These are phyloP conservation scores for Onygenales sp. DNA, from an alignment of 2,329 filamentous ascomycete genomes.

Conservation along the genomic window DNA sequence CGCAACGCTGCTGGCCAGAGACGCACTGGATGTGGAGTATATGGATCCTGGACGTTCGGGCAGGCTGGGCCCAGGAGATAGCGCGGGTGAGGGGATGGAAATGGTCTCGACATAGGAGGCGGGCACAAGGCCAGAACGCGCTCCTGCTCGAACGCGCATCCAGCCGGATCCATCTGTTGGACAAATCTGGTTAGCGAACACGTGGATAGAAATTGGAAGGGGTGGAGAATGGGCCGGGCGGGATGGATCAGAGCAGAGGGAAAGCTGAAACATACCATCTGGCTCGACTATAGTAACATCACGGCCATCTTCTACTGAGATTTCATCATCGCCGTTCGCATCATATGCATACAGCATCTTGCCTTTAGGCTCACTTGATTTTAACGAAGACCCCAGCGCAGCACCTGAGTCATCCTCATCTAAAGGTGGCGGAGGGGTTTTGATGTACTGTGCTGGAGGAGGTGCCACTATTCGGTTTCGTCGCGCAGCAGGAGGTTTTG, in stretches of 20 bases:
- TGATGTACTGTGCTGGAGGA: slow-evolving; percentile 72
- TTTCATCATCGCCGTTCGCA: slow-evolving; percentile 68
- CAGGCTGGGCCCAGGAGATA: slow-evolving; percentile 18
- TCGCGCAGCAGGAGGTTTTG: slow-evolving; percentile 26
- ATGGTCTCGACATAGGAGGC: slow-evolving; percentile 70
- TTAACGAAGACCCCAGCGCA: slow-evolving; percentile 30
- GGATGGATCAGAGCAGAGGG: background rate
- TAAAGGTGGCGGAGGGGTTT: slow-evolving; percentile 44
- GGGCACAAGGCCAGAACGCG: slow-evolving; percentile 75
- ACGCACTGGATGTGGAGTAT: slow-evolving; percentile 69
- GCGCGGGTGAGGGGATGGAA: slow-evolving; percentile 36
- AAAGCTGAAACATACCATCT: slow-evolving; percentile 61
- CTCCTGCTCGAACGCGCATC: slow-evolving; percentile 68
- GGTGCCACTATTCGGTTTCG: slow-evolving; percentile 73
- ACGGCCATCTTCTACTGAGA: slow-evolving; percentile 68
- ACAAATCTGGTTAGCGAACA: background rate
- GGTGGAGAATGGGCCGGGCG: background rate
- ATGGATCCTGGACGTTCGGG: slow-evolving; percentile 58
- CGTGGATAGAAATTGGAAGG: background rate
- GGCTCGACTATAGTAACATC: slow-evolving; percentile 72
- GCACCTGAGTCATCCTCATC: slow-evolving; percentile 30
- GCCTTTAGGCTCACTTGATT: slow-evolving; percentile 52
- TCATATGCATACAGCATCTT: slow-evolving; percentile 89
- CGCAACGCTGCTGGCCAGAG: slow-evolving; percentile 47
- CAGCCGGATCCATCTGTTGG: slow-evolving; percentile 75